Conservation (phyloP, 768 basidiomycete genomes). For the Chiua virens region DNA sequence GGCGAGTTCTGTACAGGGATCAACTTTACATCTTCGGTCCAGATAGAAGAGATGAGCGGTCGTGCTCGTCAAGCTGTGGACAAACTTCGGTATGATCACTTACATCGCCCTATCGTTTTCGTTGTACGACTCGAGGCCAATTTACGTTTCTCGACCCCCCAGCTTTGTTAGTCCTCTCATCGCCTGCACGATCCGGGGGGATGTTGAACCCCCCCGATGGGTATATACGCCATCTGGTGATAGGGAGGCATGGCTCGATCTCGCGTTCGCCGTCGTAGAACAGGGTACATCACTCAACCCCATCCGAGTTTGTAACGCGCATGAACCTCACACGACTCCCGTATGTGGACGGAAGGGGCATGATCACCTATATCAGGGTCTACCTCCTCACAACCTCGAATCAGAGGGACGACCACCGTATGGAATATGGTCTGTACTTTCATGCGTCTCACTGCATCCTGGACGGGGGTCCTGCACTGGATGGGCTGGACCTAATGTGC, state of each 20-base stretch:
- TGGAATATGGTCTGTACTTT: slow-evolving; percentile 23
- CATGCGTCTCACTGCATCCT: slow-evolving; percentile 22
- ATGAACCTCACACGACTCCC: slow-evolving; percentile 20
- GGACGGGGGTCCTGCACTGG: slow-evolving; percentile 23
- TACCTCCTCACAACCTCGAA: slow-evolving; percentile 15
- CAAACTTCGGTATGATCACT: slow-evolving; percentile 24
- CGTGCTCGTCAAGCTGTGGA: slow-evolving; percentile 14
- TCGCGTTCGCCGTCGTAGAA: slow-evolving; percentile 17
- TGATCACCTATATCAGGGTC: not conserved
- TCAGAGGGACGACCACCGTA: not conserved
- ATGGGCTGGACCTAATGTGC: slow-evolving; percentile 20
- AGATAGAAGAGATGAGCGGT: slow-evolving; percentile 2
- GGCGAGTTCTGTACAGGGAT: slow-evolving; percentile 18
- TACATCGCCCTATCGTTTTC: too few species aligned
- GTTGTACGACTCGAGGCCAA: too few species aligned
- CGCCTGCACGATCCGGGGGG: slow-evolving; percentile 11
- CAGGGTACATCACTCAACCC: slow-evolving; percentile 13
- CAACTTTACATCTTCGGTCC: slow-evolving; percentile 15
- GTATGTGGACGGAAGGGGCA: slow-evolving; percentile 7
- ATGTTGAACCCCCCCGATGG: slow-evolving; percentile 12
- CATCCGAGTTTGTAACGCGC: slow-evolving; percentile 15
- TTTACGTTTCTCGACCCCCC: too few species aligned
- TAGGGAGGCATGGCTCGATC: slow-evolving; percentile 22
- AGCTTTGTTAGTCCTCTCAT: slow-evolving; percentile 23
- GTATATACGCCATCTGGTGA: slow-evolving; percentile 23